Evolutionary conservation across 2,329 filamentous ascomycete genomes (phyloP).

Genomic region (Aspergillus sp.): DNA sequence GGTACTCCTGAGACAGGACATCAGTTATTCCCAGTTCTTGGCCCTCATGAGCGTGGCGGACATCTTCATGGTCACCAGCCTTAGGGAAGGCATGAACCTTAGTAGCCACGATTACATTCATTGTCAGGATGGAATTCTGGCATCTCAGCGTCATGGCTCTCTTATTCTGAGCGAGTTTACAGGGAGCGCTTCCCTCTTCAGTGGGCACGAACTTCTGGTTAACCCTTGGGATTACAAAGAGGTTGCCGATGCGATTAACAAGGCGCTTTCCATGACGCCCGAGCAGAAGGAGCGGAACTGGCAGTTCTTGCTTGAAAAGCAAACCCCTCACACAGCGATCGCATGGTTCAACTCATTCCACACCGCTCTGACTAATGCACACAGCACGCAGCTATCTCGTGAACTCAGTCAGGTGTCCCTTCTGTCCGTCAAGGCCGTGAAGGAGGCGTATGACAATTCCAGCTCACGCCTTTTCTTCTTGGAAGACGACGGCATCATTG

Average conservation of each 20-base stretch:
- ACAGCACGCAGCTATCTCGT: constrained; percentile 76
- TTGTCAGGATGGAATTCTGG: constrained; percentile 78
- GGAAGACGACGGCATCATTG: constrained; percentile 83
- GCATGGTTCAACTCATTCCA: constrained; percentile 78
- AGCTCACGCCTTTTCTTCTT: constrained; percentile 77
- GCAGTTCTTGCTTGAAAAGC: constrained; percentile 69
- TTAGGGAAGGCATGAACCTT: constrained; percentile 95
- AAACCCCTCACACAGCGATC: constrained; percentile 76
- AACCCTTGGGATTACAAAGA: constrained; percentile 94
- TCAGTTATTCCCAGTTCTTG: constrained; percentile 88
- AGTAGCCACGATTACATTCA: constrained; percentile 90
- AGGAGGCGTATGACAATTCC: constrained; percentile 65
- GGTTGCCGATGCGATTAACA: constrained; percentile 80
- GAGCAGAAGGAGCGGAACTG: constrained; percentile 75
- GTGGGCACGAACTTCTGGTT: constrained; percentile 74
- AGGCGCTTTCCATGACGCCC: constrained; percentile 75
- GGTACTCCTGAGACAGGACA: constrained; percentile 90
- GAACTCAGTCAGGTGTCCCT: constrained; percentile 80
- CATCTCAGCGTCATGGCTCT: constrained; percentile 76
- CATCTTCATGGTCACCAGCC: constrained; percentile 86
- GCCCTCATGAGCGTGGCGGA: constrained; percentile 86
- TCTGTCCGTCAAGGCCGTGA: constrained; percentile 66
- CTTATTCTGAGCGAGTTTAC: constrained; percentile 94
- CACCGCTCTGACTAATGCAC: constrained; percentile 68
- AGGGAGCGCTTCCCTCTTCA: constrained; percentile 82